A percentile compares a stretch with the other conserved stretches of the same genome.
Evolutionary conservation across 306 rosid genomes (phyloP).

Genomic region (Erythrophleum fordii): DNA sequence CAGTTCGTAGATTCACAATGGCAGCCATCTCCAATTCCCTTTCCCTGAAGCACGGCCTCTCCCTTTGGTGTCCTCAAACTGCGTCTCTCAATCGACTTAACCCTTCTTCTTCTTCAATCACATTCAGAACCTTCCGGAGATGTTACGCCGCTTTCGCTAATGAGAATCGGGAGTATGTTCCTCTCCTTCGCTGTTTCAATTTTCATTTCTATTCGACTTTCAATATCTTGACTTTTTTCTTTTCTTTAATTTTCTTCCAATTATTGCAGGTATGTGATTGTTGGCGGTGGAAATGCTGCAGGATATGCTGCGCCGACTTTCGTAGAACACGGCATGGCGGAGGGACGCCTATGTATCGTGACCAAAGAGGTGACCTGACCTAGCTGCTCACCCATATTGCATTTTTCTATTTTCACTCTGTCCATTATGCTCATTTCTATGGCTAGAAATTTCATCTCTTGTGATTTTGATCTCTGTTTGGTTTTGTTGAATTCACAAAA

Average conservation of each 20-base stretch:
- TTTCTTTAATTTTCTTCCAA: not conserved
- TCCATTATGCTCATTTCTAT: not conserved
- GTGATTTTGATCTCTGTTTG: constrained; percentile 24
- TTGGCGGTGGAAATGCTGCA: constrained; percentile 97
- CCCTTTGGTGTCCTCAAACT: constrained; percentile 52
- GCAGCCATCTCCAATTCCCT: constrained; percentile 56
- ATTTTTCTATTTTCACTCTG: not conserved
- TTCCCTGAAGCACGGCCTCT: constrained; percentile 58
- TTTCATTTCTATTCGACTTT: not conserved
- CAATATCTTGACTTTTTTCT: not conserved
- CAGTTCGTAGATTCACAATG: constrained; percentile 65
- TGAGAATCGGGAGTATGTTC: constrained; percentile 75
- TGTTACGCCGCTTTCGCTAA: constrained; percentile 75
- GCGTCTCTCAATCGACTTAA: constrained; percentile 25
- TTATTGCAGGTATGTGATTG: constrained; percentile 80
- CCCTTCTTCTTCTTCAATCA: constrained; percentile 45
- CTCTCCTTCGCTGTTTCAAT: not conserved
- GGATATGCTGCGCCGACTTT: constrained; percentile 94
- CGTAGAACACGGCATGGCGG: constrained; percentile 93
- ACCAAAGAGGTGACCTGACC: constrained; percentile 72
- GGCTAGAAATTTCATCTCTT: not conserved
- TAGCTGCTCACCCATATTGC: not conserved
- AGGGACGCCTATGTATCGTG: constrained; percentile 91
- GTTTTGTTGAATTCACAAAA: not conserved
- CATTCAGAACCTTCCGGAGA: constrained; percentile 55